Evolutionary conservation across 495 filamentous ascomycete species (phyloP).

Genomic region (Cairneyella variabilis): DNA sequence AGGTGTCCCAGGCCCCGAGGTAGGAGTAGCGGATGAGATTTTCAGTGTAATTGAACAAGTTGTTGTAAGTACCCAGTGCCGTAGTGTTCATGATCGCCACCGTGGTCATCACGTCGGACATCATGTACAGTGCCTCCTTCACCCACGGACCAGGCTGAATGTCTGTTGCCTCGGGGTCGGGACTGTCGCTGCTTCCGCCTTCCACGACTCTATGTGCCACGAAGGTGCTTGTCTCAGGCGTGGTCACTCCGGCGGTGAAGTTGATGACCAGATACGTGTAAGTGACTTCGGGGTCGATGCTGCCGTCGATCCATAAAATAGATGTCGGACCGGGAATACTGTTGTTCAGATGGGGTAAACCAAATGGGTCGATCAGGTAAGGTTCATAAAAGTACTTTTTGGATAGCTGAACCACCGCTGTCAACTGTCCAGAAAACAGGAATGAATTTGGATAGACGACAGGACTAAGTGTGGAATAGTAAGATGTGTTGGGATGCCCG

Average conservation of each 20-base stretch:
- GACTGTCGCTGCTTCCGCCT: background rate
- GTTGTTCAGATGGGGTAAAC: background rate
- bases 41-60: conserved; percentile 13
- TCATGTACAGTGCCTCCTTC: conserved; percentile 13
- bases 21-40: conserved; percentile 16
- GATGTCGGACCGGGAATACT: background rate
- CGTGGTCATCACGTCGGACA: conserved; percentile 19
- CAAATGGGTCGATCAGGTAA: background rate
- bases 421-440: background rate
- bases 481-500: no score
- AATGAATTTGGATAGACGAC: background rate
- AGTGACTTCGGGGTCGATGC: background rate
- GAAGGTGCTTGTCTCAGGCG: conserved; percentile 14
- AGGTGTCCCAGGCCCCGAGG: conserved; percentile 17
- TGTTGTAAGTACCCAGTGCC: conserved; percentile 13
- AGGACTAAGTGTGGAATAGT: background rate
- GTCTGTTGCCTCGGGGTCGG: background rate
- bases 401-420: background rate
- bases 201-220: conserved; percentile 16
- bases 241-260: conserved; percentile 17
- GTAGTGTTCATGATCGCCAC: conserved; percentile 15
- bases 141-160: background rate
- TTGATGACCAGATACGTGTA: conserved; percentile 8
- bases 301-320: background rate
- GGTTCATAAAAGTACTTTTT: no score